Conservation (phyloP, 139 green algal genomes). For the Zygnema circumcarinatum region DNA sequence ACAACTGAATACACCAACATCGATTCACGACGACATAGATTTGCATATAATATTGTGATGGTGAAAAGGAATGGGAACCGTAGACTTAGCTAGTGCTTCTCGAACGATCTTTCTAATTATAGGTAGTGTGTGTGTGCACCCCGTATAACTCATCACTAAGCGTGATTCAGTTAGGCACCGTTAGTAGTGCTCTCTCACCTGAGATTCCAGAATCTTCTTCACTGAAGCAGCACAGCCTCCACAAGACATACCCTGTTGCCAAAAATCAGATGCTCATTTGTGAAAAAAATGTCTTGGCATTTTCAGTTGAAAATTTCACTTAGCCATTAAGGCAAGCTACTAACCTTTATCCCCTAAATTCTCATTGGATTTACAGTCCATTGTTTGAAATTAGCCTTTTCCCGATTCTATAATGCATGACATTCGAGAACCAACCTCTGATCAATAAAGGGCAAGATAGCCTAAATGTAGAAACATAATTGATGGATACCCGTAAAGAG, state of each 20-base stretch:
- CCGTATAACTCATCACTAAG: too few relatives aligned
- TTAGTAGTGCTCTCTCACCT: constrained; percentile 19
- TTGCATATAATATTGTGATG: too few relatives aligned
- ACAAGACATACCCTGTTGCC: constrained; percentile 44
- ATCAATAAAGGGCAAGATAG: too few relatives aligned
- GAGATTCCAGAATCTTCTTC: constrained; percentile 47
- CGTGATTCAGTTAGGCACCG: too few relatives aligned
- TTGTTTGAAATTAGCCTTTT: neutral
- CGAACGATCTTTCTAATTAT: too few relatives aligned
- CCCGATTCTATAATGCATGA: constrained; percentile 6
- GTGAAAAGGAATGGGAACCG: too few relatives aligned
- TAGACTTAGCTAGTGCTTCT: too few relatives aligned
- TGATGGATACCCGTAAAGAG: too few relatives aligned
- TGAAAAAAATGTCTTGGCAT: neutral
- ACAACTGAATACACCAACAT: too few relatives aligned
- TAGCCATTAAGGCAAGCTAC: neutral
- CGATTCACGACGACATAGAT: too few relatives aligned
- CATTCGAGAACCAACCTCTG: neutral
- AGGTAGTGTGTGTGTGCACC: too few relatives aligned
- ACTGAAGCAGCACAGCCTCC: constrained; percentile 39
- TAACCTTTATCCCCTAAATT: neutral
- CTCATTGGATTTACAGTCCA: neutral
- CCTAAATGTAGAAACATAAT: too few relatives aligned
- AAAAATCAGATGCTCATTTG: neutral
- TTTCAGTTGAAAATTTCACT: neutral